phyloP scores from a whole-genome alignment of 108 stramenopile species.

The Nitzschia inconspicua region DNA sequence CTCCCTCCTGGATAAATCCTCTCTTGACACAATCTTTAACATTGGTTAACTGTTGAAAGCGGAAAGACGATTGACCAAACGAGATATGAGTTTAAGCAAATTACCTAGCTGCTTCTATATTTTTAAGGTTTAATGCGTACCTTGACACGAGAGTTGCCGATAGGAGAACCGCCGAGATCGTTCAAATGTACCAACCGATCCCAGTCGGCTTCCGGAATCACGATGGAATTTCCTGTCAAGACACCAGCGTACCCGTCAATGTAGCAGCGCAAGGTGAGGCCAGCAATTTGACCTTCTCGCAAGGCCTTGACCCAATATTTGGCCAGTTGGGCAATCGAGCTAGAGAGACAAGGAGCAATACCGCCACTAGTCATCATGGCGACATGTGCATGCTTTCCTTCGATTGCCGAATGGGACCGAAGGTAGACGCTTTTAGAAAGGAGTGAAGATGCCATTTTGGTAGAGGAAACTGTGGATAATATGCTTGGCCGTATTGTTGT shows the following conservation, averaged over 20 bases:
- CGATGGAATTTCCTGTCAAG: slow-evolving; percentile 72
- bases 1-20: slow-evolving; percentile 75
- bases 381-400: slow-evolving; percentile 69
- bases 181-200: slow-evolving; percentile 57
- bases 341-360: slow-evolving; percentile 85
- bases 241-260: slow-evolving; percentile 86
- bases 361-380: slow-evolving; percentile 91
- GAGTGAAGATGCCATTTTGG: neutral
- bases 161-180: slow-evolving; percentile 81
- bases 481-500: no score
- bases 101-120: neutral
- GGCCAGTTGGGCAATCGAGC: slow-evolving; percentile 70
- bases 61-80: neutral
- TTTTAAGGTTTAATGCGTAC: slow-evolving; percentile 33
- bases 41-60: slow-evolving; percentile 75
- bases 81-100: neutral
- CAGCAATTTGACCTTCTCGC: slow-evolving; percentile 64
- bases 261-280: slow-evolving; percentile 83
- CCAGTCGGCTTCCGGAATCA: slow-evolving; percentile 62
- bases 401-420: slow-evolving; percentile 12
- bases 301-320: slow-evolving; percentile 73
- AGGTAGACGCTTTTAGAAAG: neutral
- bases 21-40: slow-evolving; percentile 77
- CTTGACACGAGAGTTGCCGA: slow-evolving; percentile 93
- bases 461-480: no score